phyloP scores from a whole-genome alignment of 2,329 filamentous ascomycete species.

The Ophiocordyceps camponoti-leonardi region DNA sequence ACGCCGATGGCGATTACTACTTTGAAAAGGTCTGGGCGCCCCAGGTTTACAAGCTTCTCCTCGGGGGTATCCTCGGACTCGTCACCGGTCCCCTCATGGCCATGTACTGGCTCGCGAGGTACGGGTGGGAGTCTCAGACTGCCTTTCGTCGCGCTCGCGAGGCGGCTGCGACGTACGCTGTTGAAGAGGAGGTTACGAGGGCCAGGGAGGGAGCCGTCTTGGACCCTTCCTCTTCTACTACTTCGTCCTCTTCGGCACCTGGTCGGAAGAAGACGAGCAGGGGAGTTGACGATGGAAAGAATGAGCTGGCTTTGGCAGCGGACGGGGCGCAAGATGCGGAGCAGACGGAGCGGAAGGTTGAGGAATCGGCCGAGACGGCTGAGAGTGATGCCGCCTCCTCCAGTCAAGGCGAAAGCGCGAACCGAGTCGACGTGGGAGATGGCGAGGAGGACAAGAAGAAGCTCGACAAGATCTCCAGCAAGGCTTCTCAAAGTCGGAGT shows the following conservation, averaged over 20 bases:
- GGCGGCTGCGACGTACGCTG: background rate
- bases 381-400: no score
- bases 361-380: no score
- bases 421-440: no score
- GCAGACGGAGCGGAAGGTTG: no score
- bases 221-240: background rate
- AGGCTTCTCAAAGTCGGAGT: no score
- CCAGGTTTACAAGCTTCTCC: constrained; percentile 30
- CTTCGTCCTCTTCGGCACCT: background rate
- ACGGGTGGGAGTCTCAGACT: background rate
- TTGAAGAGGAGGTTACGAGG: background rate
- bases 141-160: background rate
- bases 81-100: constrained; percentile 29
- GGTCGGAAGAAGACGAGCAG: background rate
- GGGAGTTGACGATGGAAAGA: no score
- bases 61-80: constrained; percentile 27
- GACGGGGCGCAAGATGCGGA: no score
- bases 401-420: no score
- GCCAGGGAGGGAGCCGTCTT: background rate
- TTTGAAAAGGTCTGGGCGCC: constrained; percentile 26
- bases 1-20: constrained; percentile 22
- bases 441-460: no score
- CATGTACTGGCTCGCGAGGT: constrained; percentile 26
- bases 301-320: no score
- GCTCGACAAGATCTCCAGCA: no score